Conservation (phyloP, 345 rosid genomes). For the Eucalyptus tenuipes region DNA sequence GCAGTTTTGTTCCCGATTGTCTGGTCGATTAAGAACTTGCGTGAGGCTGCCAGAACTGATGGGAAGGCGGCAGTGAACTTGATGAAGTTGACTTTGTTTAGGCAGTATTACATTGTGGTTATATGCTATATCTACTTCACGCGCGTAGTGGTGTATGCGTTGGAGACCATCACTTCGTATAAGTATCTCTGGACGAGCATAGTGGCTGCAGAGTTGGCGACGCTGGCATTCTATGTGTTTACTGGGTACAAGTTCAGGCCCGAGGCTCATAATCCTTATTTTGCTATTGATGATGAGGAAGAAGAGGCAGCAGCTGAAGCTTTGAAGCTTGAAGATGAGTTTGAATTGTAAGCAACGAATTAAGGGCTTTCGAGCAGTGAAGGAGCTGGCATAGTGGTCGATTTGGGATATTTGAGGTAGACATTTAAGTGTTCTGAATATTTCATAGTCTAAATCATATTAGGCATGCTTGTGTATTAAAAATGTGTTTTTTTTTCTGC, state of each 20-base stretch:
- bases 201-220: conserved; percentile 84
- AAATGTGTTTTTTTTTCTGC: background rate
- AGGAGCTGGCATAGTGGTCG: background rate
- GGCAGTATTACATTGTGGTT: conserved; percentile 94
- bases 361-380: background rate
- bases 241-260: conserved; percentile 92
- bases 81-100: conserved; percentile 81
- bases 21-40: conserved; percentile 92
- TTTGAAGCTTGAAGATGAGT: conserved; percentile 95
- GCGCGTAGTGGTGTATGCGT: conserved; percentile 73
- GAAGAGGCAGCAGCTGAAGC: conserved; percentile 97
- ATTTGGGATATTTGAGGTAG: conserved; percentile 10
- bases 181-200: conserved; percentile 85
- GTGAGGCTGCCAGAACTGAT: conserved; percentile 89
- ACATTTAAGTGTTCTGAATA: background rate
- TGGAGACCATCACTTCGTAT: conserved; percentile 87
- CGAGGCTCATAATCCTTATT: conserved; percentile 89
- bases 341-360: conserved; percentile 45
- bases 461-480: background rate
- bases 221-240: conserved; percentile 71
- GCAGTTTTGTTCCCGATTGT: conserved; percentile 93
- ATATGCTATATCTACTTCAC: conserved; percentile 96
- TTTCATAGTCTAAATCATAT: background rate
- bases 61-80: conserved; percentile 94
- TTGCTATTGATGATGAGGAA: conserved; percentile 89